These are phyloP conservation scores for Rubus parviflorus DNA, from an alignment of 306 rosid species.

Conservation along the genomic window DNA sequence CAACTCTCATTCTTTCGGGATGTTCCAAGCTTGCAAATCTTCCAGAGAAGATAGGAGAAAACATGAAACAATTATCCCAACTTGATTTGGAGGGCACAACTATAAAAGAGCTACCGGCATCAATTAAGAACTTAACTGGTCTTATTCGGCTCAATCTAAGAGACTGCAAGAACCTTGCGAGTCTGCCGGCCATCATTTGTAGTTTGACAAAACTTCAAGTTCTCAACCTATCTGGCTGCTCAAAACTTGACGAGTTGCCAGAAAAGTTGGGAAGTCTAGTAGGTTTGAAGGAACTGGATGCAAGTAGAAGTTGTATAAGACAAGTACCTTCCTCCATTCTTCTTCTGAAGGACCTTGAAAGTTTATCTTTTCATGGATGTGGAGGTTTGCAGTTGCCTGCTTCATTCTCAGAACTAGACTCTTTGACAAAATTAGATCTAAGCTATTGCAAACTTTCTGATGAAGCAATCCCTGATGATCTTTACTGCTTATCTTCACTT, in stretches of 20 bases:
- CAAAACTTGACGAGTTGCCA: slow-evolving; percentile 1
- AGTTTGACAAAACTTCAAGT: slow-evolving; percentile 8
- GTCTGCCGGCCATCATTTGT: slow-evolving; percentile 16
- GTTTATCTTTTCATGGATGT: not conserved
- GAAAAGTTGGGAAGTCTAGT: slow-evolving; percentile 22
- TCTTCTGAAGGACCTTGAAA: slow-evolving; percentile 13
- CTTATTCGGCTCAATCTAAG: slow-evolving; percentile 16
- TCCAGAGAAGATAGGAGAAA: not conserved
- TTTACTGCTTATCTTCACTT: slow-evolving; percentile 8
- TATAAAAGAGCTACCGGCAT: slow-evolving; percentile 6
- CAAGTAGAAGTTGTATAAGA: slow-evolving; percentile 4
- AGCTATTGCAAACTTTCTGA: slow-evolving; percentile 17
- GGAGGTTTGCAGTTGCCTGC: slow-evolving; percentile 13
- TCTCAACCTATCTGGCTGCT: slow-evolving; percentile 20
- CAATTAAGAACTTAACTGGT: slow-evolving; percentile 15
- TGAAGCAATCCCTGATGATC: slow-evolving; percentile 8
- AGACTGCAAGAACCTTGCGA: not conserved
- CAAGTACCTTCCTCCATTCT: slow-evolving; percentile 17
- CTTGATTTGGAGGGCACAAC: slow-evolving; percentile 25
- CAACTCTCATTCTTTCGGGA: not conserved
- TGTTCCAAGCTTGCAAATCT: not conserved
- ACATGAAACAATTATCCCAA: slow-evolving; percentile 7
- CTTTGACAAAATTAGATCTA: slow-evolving; percentile 7
- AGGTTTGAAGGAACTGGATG: slow-evolving; percentile 21
- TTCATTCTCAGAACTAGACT: not conserved